Evolutionary conservation across 148 eudicot species (phyloP).

Genomic region (Vaccinium vitisidaea): DNA sequence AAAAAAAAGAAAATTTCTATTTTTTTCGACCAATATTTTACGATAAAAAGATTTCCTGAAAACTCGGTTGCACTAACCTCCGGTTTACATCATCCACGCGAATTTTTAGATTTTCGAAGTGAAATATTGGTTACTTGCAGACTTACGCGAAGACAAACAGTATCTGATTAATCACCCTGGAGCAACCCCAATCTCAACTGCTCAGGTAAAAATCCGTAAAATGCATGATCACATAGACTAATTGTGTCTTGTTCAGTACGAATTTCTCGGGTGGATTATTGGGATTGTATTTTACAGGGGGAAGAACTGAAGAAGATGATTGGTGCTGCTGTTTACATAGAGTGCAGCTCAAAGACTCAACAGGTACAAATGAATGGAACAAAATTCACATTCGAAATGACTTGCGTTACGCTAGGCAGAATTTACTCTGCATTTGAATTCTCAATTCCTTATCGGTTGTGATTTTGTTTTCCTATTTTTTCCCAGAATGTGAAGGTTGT

Average conservation of each 20-base stretch:
- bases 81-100: no score
- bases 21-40: no score
- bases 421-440: neutral
- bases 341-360: constrained; percentile 74
- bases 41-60: no score
- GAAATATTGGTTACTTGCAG: constrained; percentile 12
- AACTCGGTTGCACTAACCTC: no score
- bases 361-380: constrained; percentile 28
- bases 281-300: constrained; percentile 34
- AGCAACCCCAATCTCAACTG: constrained; percentile 42
- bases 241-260: neutral
- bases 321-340: constrained; percentile 60
- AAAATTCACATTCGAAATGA: no score
- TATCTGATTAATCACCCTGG: constrained; percentile 43
- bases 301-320: constrained; percentile 68
- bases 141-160: constrained; percentile 48
- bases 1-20: no score
- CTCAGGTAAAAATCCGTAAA: constrained; percentile 52
- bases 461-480: neutral
- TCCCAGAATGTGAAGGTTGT: constrained; percentile 64
- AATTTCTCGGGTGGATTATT: neutral
- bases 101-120: neutral
- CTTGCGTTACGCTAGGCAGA: no score
- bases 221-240: neutral
- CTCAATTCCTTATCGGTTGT: neutral